These are phyloP conservation scores for Tardiomyces blankii DNA, from an alignment of 1,139 yeast genomes.

Conservation along the genomic window DNA sequence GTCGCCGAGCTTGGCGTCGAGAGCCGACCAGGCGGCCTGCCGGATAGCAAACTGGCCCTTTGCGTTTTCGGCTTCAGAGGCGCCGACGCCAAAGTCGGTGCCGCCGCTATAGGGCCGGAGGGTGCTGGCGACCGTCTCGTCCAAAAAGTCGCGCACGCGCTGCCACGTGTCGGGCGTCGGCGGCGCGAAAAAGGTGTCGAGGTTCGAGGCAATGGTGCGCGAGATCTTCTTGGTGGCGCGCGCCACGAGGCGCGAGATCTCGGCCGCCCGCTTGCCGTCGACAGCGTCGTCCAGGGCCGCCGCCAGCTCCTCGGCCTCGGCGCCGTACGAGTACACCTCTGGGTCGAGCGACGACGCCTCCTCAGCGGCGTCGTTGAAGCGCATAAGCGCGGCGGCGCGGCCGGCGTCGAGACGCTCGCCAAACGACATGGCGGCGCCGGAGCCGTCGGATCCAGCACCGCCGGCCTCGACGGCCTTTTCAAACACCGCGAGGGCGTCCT, in stretches of 20 bases:
- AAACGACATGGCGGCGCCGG: slow-evolving; percentile 11
- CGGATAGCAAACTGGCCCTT: slow-evolving; percentile 35
- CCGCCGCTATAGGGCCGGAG: slow-evolving; percentile 20
- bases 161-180: slow-evolving; percentile 57
- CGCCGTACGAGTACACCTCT: slow-evolving; percentile 16
- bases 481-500: slow-evolving; percentile 13
- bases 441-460: slow-evolving; percentile 1
- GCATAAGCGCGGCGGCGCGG: slow-evolving; percentile 14
- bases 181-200: slow-evolving; percentile 22
- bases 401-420: slow-evolving; percentile 21
- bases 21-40: slow-evolving; percentile 52
- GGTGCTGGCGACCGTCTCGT: slow-evolving; percentile 26
- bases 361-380: slow-evolving; percentile 20
- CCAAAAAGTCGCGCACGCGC: slow-evolving; percentile 38
- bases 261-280: slow-evolving; percentile 35
- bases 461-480: slow-evolving; percentile 1
- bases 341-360: slow-evolving; percentile 17
- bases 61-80: slow-evolving; percentile 33
- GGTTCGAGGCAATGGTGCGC: slow-evolving; percentile 17
- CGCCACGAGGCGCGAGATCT: slow-evolving; percentile 31
- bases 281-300: slow-evolving; percentile 19
- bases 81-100: slow-evolving; percentile 58
- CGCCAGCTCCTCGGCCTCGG: slow-evolving; percentile 24
- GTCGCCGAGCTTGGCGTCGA: slow-evolving; percentile 49
- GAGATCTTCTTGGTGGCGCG: slow-evolving; percentile 17